A percentile compares a stretch with the other conserved stretches of the same genome.
phyloP scores from a whole-genome alignment of 1,284 basidiomycete genomes.

The Exobasidium rhododendri region DNA sequence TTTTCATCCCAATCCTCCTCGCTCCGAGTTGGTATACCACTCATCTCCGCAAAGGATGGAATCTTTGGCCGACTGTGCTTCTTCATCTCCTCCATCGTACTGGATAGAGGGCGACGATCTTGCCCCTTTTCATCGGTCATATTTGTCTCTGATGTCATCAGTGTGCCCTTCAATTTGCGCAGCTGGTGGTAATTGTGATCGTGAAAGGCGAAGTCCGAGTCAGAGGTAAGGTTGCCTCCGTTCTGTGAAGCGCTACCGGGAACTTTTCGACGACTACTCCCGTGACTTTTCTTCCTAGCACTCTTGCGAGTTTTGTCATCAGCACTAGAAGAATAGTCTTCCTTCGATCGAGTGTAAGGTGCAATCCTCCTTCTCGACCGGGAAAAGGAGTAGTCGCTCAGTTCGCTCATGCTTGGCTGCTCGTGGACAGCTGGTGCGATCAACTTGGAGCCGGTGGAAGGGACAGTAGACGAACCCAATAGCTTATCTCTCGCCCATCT shows the following conservation, averaged over 20 bases:
- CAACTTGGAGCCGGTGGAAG: not conserved
- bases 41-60: not conserved
- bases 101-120: not conserved
- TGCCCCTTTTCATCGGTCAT: no score
- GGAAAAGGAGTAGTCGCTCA: not conserved
- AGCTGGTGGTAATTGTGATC: no score
- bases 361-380: not conserved
- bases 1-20: slow-evolving; percentile 31
- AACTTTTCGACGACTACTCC: not conserved
- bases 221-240: not conserved
- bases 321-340: not conserved
- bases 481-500: slow-evolving; percentile 11
- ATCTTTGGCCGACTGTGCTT: no score
- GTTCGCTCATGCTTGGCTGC: not conserved
- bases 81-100: no score
- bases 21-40: not conserved
- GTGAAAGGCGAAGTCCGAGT: not conserved
- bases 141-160: no score
- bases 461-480: not conserved
- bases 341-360: slow-evolving; percentile 2
- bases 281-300: not conserved
- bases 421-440: not conserved
- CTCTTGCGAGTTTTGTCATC: not conserved
- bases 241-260: not conserved
- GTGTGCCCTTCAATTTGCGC: no score